Percentiles rank a stretch among this genome's conserved stretches.
phyloP scores from a whole-genome alignment of 176 grass and related monocot species.

The Triticum aestivum region DNA sequence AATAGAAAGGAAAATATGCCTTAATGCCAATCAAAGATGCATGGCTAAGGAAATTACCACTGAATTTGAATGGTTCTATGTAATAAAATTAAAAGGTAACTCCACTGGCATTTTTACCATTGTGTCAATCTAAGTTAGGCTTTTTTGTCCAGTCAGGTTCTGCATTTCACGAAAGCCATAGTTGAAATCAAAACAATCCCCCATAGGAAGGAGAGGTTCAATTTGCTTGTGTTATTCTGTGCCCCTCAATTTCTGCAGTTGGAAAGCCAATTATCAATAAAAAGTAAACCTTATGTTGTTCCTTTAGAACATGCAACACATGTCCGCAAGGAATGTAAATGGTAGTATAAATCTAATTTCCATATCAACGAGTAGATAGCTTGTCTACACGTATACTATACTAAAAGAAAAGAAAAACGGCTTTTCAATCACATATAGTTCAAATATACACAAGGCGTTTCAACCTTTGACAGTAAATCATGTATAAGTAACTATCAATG shows the following conservation, averaged over 20 bases:
- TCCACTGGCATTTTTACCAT: slow-evolving; percentile 3
- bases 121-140: neutral
- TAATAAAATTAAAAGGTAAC: neutral
- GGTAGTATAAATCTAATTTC: neutral
- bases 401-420: neutral
- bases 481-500: too few relatives aligned
- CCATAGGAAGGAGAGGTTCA: neutral
- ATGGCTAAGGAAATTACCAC: neutral
- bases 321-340: neutral
- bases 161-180: neutral
- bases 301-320: neutral
- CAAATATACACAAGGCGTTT: too few relatives aligned
- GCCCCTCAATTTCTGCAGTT: slow-evolving; percentile 7
- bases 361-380: too few relatives aligned
- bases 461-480: too few relatives aligned
- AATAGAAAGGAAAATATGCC: neutral
- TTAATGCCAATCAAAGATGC: neutral
- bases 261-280: slow-evolving; percentile 11
- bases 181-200: slow-evolving; percentile 4
- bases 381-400: neutral
- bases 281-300: neutral
- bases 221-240: slow-evolving; percentile 6
- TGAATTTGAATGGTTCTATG: neutral
- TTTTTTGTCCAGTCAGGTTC: slow-evolving; percentile 2
- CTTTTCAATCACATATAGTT: too few relatives aligned